Conservation (phyloP, 1,284 basidiomycete species). For the Caloboletus firmus region DNA sequence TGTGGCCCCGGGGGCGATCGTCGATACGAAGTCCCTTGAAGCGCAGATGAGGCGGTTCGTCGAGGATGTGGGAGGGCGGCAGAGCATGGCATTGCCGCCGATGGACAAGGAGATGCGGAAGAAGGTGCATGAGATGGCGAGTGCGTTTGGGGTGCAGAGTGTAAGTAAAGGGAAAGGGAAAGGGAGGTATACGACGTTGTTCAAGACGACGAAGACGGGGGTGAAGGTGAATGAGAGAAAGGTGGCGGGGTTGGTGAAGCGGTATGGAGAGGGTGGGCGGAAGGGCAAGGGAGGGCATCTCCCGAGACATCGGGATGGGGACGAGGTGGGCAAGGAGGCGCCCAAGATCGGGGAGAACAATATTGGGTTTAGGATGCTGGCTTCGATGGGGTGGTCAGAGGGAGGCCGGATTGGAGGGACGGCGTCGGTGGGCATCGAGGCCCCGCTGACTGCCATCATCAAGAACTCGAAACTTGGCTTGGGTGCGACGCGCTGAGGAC, state of each 20-base stretch:
- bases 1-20: constrained; percentile 48
- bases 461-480: constrained; percentile 74
- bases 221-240: constrained; percentile 60
- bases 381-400: constrained; percentile 77
- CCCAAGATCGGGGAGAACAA: constrained; percentile 73
- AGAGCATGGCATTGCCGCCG: constrained; percentile 69
- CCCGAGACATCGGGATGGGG: constrained; percentile 64
- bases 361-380: constrained; percentile 74
- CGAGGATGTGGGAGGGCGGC: constrained; percentile 47
- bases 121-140: constrained; percentile 75
- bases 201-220: constrained; percentile 62
- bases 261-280: constrained; percentile 25
- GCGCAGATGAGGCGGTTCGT: constrained; percentile 72
- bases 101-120: constrained; percentile 71
- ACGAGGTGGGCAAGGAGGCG: constrained; percentile 75
- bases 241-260: constrained; percentile 54
- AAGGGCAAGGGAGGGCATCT: constrained; percentile 20
- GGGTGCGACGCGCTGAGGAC: constrained; percentile 45
- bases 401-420: constrained; percentile 62
- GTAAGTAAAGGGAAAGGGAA: constrained; percentile 69
- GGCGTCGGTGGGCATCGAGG: constrained; percentile 57
- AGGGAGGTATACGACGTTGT: constrained; percentile 66
- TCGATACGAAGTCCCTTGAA: constrained; percentile 61
- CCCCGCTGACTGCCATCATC: constrained; percentile 68
- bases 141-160: constrained; percentile 75